Percentiles rank a stretch among this genome's conserved stretches.
These are phyloP conservation scores for Eimeria maxima DNA, from an alignment of 169 alveolate genomes.

Conservation along the genomic window DNA sequence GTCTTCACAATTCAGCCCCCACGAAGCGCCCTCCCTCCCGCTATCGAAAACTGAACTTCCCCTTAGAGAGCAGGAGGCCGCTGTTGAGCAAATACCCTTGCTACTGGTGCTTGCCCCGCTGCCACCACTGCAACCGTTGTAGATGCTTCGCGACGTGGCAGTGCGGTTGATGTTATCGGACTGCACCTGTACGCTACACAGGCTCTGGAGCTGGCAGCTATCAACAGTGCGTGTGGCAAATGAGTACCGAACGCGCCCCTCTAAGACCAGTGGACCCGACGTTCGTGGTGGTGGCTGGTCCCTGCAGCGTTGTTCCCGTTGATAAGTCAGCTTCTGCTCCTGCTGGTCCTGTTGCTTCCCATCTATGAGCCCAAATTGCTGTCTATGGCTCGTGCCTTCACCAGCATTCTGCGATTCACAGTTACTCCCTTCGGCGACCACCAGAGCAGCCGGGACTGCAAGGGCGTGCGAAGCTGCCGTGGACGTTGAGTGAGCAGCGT, in stretches of 20 bases:
- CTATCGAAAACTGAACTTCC: neutral
- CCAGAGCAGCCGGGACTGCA: neutral
- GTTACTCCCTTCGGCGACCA: neutral
- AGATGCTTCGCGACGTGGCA: neutral
- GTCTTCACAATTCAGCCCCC: neutral
- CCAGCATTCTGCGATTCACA: neutral
- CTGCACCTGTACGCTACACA: neutral
- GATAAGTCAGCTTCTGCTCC: neutral
- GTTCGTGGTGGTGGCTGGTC: neutral
- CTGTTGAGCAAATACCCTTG: neutral
- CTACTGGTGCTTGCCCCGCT: neutral
- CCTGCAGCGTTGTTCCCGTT: neutral
- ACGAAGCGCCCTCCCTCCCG: neutral
- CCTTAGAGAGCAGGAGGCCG: neutral
- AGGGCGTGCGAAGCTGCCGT: slow-evolving; percentile 1
- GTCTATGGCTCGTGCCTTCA: neutral
- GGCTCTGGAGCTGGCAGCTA: neutral
- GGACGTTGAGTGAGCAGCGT: neutral
- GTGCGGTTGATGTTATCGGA: neutral
- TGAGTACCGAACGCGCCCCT: slow-evolving; percentile 36
- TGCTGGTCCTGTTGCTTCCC: neutral
- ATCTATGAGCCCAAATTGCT: neutral
- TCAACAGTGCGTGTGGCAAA: slow-evolving; percentile 53
- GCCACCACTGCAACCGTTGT: neutral
- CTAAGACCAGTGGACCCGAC: slow-evolving; percentile 27